Evolutionary conservation across 805 yeast genomes (phyloP).

Genomic region (Hanseniaspora lindneri): DNA sequence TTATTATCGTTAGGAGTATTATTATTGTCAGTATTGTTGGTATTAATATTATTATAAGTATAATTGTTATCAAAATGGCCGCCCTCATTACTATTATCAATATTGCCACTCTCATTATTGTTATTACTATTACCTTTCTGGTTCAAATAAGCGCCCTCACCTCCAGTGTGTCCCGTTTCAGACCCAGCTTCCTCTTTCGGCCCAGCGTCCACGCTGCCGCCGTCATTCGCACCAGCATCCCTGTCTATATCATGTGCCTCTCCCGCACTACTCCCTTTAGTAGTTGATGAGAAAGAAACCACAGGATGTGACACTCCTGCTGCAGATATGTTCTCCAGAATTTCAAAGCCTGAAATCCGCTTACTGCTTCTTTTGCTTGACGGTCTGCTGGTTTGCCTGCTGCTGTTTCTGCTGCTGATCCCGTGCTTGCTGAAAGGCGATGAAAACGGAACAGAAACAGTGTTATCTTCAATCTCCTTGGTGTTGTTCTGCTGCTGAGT

Average conservation of each 20-base stretch:
- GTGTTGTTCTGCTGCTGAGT: neutral
- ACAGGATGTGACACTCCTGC: conserved; percentile 3
- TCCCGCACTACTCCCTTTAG: too few species aligned
- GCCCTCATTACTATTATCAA: neutral
- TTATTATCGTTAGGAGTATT: too few species aligned
- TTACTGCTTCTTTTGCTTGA: conserved; percentile 14
- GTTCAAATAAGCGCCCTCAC: neutral
- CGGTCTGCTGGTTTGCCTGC: conserved; percentile 8
- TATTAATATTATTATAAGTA: too few species aligned
- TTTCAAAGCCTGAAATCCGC: conserved; percentile 12
- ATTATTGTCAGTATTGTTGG: too few species aligned
- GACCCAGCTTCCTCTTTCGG: too few species aligned
- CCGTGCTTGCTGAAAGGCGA: conserved; percentile 6
- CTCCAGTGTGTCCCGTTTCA: too few species aligned
- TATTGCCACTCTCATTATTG: neutral
- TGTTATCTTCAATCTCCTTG: conserved; percentile 4
- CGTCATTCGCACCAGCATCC: too few species aligned
- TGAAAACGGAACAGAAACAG: conserved; percentile 8
- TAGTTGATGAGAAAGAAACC: too few species aligned
- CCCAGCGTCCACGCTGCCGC: too few species aligned
- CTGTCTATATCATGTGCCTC: too few species aligned
- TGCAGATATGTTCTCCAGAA: conserved; percentile 3
- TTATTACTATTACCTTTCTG: neutral
- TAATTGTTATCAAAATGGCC: neutral
- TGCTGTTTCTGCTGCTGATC: conserved; percentile 1